These are phyloP conservation scores for Hypoxylon sp. DNA, from an alignment of 2,329 filamentous ascomycete genomes.

Conservation along the genomic window DNA sequence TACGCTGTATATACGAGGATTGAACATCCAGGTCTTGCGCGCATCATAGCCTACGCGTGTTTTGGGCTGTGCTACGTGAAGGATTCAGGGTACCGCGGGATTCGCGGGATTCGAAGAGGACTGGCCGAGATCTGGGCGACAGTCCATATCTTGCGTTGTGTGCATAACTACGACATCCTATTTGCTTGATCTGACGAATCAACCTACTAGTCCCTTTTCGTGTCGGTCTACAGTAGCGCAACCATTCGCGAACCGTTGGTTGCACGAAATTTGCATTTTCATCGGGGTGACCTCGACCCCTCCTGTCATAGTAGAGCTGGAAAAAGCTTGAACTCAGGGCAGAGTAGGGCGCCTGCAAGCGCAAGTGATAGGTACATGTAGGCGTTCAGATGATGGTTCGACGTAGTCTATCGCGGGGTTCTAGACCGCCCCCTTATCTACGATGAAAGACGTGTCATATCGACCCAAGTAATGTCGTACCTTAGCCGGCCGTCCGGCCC, in stretches of 20 bases:
- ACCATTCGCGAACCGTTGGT: conserved; percentile 7
- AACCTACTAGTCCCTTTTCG: conserved; percentile 18
- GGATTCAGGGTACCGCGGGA: conserved; percentile 2
- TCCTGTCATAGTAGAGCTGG: conserved; percentile 13
- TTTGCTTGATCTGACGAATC: conserved; percentile 6
- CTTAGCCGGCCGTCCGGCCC: conserved; percentile 34
- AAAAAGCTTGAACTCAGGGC: conserved; percentile 11
- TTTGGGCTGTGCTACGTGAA: conserved; percentile 12
- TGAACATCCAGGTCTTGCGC: conserved; percentile 7
- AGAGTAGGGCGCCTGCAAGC: conserved; percentile 27
- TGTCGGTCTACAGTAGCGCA: conserved; percentile 21
- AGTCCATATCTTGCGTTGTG: conserved; percentile 22
- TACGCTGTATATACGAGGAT: conserved; percentile 19
- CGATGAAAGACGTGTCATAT: conserved; percentile 16
- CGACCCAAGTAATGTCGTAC: conserved; percentile 15
- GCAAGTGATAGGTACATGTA: conserved; percentile 4
- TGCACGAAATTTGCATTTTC: conserved; percentile 11
- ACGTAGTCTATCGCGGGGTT: conserved; percentile 28
- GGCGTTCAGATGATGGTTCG: conserved; percentile 21
- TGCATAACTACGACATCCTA: conserved; percentile 18
- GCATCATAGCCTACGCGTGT: conserved; percentile 10
- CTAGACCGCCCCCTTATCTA: conserved; percentile 38
- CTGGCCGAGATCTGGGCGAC: conserved; percentile 26
- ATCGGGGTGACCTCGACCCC: conserved; percentile 1
- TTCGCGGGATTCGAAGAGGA: conserved; percentile 11